These are phyloP conservation scores for Lactarius hatsudake DNA, from an alignment of 768 basidiomycete genomes.

Conservation along the genomic window DNA sequence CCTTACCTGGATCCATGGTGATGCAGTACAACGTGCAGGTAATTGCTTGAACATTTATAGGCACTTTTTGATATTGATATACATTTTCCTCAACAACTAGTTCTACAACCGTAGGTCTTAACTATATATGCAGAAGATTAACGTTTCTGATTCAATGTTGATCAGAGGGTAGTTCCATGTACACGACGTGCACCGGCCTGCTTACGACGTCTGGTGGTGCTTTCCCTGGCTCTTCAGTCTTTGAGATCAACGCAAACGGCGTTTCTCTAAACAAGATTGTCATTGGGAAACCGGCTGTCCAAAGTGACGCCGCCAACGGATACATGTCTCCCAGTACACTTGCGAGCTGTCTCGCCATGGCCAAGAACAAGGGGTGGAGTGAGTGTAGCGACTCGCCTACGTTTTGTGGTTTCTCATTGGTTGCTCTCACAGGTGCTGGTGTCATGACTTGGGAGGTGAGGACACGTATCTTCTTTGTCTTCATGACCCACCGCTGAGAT, in stretches of 20 bases:
- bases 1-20: not conserved
- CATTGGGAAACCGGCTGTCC: slow-evolving; percentile 66
- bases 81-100: slow-evolving; percentile 36
- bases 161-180: slow-evolving; percentile 39
- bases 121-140: not conserved
- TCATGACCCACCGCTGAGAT: not conserved
- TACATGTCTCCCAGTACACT: slow-evolving; percentile 58
- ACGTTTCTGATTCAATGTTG: not conserved
- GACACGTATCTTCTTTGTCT: not conserved
- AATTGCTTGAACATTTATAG: slow-evolving; percentile 3
- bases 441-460: slow-evolving; percentile 21
- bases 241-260: slow-evolving; percentile 54
- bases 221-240: slow-evolving; percentile 46
- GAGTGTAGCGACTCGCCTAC: slow-evolving; percentile 31
- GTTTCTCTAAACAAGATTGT: slow-evolving; percentile 63
- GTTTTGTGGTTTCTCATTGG: not conserved
- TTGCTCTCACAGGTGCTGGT: slow-evolving; percentile 9
- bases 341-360: slow-evolving; percentile 55
- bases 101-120: slow-evolving; percentile 38
- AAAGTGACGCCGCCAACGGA: slow-evolving; percentile 44
- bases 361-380: slow-evolving; percentile 65
- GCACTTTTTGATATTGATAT: not conserved
- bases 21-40: slow-evolving; percentile 45
- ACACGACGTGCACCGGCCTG: slow-evolving; percentile 40
- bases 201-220: slow-evolving; percentile 39